A percentile compares a stretch with the other conserved stretches of the same genome.
Evolutionary conservation across 2,329 filamentous ascomycete species (phyloP).

Genomic region (Nothophoma quercina): DNA sequence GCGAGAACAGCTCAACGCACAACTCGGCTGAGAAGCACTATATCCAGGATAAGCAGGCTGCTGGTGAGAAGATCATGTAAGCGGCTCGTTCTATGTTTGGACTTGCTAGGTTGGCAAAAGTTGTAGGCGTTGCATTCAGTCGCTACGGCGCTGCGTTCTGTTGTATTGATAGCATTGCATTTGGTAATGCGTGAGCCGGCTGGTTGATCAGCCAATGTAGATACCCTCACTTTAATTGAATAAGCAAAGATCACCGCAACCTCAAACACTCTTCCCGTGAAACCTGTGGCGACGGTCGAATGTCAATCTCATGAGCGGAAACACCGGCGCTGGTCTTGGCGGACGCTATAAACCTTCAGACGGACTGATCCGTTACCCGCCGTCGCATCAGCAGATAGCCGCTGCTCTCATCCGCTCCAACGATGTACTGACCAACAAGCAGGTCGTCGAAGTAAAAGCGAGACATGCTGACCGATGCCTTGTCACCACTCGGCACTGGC

Average conservation of each 20-base stretch:
- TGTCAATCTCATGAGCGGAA: not conserved
- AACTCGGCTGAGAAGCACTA: constrained; percentile 33
- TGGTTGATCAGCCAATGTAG: not conserved
- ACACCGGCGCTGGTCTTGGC: constrained; percentile 3
- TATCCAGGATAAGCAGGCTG: constrained; percentile 31
- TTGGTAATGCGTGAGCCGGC: constrained; percentile 6
- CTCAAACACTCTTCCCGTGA: not conserved
- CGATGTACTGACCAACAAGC: not conserved
- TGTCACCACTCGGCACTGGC: not conserved
- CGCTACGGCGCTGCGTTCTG: constrained; percentile 13
- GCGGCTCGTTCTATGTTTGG: not conserved
- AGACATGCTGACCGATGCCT: not conserved
- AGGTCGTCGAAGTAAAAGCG: not conserved
- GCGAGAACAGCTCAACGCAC: constrained; percentile 36
- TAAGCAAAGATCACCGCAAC: not conserved
- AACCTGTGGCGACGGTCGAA: not conserved
- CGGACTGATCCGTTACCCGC: constrained; percentile 13
- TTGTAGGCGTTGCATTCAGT: constrained; percentile 9
- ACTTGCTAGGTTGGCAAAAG: constrained; percentile 6
- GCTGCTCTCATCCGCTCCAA: not conserved
- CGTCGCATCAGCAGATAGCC: not conserved
- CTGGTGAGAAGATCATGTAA: constrained; percentile 24
- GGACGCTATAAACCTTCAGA: constrained; percentile 7
- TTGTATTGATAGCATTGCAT: constrained; percentile 13
- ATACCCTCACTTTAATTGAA: constrained; percentile 21